phyloP scores from a whole-genome alignment of 495 filamentous ascomycete genomes.

The Aspergillus sparsus region DNA sequence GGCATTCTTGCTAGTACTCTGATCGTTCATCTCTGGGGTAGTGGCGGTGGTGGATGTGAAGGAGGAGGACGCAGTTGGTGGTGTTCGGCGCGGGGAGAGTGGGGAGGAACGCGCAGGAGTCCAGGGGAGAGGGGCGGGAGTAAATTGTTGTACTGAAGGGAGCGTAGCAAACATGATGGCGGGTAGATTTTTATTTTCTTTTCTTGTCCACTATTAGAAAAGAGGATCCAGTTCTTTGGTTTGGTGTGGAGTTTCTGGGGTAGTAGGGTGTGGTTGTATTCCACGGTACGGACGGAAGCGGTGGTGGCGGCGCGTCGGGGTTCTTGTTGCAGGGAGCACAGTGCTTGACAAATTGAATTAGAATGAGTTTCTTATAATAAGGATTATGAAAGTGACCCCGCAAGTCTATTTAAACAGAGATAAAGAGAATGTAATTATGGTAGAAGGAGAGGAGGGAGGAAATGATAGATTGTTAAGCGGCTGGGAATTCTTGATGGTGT shows the following conservation, averaged over 20 bases:
- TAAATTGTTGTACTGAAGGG: constrained; percentile 32
- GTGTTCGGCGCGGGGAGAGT: constrained; percentile 40
- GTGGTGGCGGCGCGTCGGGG: too few relatives aligned
- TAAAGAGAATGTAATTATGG: neutral
- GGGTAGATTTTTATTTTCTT: too few relatives aligned
- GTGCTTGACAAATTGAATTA: neutral
- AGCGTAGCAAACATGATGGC: constrained; percentile 35
- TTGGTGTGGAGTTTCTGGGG: neutral
- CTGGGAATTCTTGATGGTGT: neutral
- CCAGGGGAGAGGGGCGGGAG: constrained; percentile 41
- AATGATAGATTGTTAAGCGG: neutral
- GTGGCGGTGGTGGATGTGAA: constrained; percentile 8
- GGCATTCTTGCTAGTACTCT: neutral
- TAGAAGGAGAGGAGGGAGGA: neutral
- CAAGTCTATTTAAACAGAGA: neutral
- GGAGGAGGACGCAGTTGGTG: constrained; percentile 13
- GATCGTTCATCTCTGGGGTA: constrained; percentile 8
- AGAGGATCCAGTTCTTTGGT: too few relatives aligned
- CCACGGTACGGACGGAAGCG: neutral
- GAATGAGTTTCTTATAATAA: neutral
- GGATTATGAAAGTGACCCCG: too few relatives aligned
- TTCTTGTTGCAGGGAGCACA: too few relatives aligned
- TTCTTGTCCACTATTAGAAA: neutral
- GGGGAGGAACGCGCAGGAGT: constrained; percentile 54
- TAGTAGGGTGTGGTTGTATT: neutral